Conservation (phyloP, 805 yeast species). For the Pichia sporocuriosa region DNA sequence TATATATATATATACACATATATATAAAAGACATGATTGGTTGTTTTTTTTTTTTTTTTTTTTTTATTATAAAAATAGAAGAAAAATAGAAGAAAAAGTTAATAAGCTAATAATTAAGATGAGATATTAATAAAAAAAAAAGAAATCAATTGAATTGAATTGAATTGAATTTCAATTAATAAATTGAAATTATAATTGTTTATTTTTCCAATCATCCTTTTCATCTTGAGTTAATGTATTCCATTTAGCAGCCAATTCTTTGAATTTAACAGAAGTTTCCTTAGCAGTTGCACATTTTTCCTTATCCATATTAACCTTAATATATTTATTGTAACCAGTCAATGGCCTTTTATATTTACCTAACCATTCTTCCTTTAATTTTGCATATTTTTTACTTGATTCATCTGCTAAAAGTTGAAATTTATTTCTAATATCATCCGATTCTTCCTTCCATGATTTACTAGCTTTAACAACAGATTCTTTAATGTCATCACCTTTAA, state of each 20-base stretch:
- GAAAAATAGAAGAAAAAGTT: too few species aligned
- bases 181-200: conserved; percentile 1
- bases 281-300: conserved; percentile 12
- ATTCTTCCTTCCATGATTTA: conserved; percentile 18
- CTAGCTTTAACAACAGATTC: conserved; percentile 9
- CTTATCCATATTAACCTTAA: conserved; percentile 14
- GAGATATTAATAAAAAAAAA: too few species aligned
- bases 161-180: neutral
- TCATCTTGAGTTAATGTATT: conserved; percentile 17
- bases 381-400: conserved; percentile 8
- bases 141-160: neutral
- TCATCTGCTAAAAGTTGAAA: conserved; percentile 7
- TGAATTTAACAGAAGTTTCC: conserved; percentile 16
- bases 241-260: conserved; percentile 20
- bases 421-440: conserved; percentile 16
- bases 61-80: too few species aligned
- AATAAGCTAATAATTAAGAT: too few species aligned
- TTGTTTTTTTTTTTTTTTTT: too few species aligned
- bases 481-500: conserved; percentile 7
- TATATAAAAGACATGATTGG: too few species aligned
- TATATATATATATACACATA: too few species aligned
- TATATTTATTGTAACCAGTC: conserved; percentile 20
- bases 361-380: conserved; percentile 21
- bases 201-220: conserved; percentile 18
- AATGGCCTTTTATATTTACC: conserved; percentile 19